A percentile compares a stretch with the other conserved stretches of the same genome.
phyloP scores from a whole-genome alignment of 2,329 filamentous ascomycete genomes.

The Xylariaceae sp. region DNA sequence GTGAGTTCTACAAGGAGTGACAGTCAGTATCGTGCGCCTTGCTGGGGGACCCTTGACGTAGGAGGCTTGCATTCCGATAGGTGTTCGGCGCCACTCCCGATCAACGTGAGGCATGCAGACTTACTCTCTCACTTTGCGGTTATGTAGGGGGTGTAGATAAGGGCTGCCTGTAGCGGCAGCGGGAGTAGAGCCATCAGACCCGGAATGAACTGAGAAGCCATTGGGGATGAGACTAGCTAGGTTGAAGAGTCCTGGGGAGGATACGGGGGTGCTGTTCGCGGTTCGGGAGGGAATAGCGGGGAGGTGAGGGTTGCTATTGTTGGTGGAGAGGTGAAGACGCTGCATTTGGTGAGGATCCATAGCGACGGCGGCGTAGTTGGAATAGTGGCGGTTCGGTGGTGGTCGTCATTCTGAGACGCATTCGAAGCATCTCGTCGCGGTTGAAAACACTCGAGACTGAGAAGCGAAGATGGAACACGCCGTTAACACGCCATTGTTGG shows the following conservation, averaged over 20 bases:
- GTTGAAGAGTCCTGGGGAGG: slow-evolving; percentile 58
- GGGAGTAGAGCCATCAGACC: slow-evolving; percentile 52
- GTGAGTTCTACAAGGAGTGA: slow-evolving; percentile 58
- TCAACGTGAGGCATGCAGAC: slow-evolving; percentile 32
- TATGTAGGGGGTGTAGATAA: slow-evolving; percentile 65
- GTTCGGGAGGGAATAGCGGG: slow-evolving; percentile 43
- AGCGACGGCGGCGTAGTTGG: slow-evolving; percentile 23
- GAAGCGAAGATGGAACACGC: background rate
- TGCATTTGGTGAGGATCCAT: slow-evolving; percentile 33
- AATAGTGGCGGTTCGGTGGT: slow-evolving; percentile 22
- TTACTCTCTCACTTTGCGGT: slow-evolving; percentile 71
- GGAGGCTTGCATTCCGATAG: background rate
- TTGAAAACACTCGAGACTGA: slow-evolving; percentile 14
- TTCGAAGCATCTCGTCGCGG: slow-evolving; percentile 29
- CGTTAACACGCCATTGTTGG: slow-evolving; percentile 14
- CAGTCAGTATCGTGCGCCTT: slow-evolving; percentile 10
- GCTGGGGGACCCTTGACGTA: background rate
- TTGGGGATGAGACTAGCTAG: slow-evolving; percentile 42
- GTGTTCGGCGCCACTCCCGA: background rate
- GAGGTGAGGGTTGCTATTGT: slow-evolving; percentile 34
- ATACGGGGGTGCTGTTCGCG: slow-evolving; percentile 52
- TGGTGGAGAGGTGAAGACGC: slow-evolving; percentile 33
- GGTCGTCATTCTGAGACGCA: slow-evolving; percentile 30
- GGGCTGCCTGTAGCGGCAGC: slow-evolving; percentile 49
- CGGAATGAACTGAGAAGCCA: slow-evolving; percentile 37